Evolutionary conservation across 352 stramenopile species (phyloP).

Genomic region (Pythium vanterpoolii): DNA sequence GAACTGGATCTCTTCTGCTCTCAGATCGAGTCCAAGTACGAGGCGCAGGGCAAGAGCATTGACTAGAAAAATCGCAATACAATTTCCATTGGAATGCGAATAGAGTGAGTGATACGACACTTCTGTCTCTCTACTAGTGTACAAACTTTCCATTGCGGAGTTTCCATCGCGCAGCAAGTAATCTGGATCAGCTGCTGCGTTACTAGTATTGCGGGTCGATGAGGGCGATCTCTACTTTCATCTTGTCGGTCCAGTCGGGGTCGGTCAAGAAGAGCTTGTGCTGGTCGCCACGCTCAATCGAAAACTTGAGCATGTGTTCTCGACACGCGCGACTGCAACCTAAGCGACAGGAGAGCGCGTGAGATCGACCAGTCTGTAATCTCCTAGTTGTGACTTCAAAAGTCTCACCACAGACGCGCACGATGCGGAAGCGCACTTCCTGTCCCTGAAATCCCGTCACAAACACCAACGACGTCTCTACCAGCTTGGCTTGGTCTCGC

Average conservation of each 20-base stretch:
- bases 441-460: constrained; percentile 57
- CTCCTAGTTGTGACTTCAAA: not conserved
- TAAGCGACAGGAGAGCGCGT: constrained; percentile 11
- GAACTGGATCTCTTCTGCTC: constrained; percentile 82
- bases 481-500: constrained; percentile 64
- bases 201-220: constrained; percentile 53
- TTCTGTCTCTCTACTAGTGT: not conserved
- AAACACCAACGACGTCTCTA: constrained; percentile 73
- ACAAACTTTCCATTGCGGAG: not conserved
- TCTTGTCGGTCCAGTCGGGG: constrained; percentile 36
- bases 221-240: constrained; percentile 46
- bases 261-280: constrained; percentile 36
- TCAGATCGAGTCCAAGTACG: constrained; percentile 86
- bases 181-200: not conserved
- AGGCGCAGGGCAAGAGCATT: constrained; percentile 78
- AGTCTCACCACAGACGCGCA: constrained; percentile 58
- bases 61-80: constrained; percentile 39
- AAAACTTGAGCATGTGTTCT: constrained; percentile 49
- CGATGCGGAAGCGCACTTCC: constrained; percentile 61
- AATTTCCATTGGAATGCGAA: not conserved
- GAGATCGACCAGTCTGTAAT: not conserved
- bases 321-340: constrained; percentile 52
- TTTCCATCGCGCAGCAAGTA: not conserved
- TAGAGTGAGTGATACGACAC: not conserved
- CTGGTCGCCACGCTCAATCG: constrained; percentile 41